Evolutionary conservation across 1,139 yeast species (phyloP).

Genomic region (Scheffersomyces cryptocercus): DNA sequence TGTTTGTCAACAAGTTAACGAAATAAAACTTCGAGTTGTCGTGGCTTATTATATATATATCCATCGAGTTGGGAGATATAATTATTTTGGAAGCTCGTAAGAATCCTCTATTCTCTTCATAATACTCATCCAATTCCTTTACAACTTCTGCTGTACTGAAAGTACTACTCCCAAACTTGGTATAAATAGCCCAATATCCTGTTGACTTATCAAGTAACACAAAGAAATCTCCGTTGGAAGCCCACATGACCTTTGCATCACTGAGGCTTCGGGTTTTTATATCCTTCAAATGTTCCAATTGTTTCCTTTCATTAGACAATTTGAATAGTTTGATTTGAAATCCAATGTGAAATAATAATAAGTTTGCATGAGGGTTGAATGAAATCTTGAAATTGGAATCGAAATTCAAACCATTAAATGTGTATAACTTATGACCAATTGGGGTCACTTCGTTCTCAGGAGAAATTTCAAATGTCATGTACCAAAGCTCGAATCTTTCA

Average conservation of each 20-base stretch:
- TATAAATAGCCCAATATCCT: slow-evolving; percentile 34
- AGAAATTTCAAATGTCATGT: slow-evolving; percentile 18
- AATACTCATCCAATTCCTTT: slow-evolving; percentile 23
- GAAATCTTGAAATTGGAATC: slow-evolving; percentile 5
- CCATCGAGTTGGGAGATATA: slow-evolving; percentile 29
- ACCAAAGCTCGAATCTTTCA: slow-evolving; percentile 31
- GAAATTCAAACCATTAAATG: neutral
- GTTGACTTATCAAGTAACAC: slow-evolving; percentile 18
- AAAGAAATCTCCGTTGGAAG: slow-evolving; percentile 40
- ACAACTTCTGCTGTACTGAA: slow-evolving; percentile 29
- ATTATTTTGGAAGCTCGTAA: slow-evolving; percentile 22
- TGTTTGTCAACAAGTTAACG: slow-evolving; percentile 22
- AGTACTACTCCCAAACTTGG: slow-evolving; percentile 37
- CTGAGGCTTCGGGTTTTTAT: slow-evolving; percentile 8
- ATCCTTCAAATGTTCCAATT: slow-evolving; percentile 14
- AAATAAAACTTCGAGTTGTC: slow-evolving; percentile 19
- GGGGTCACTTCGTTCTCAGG: slow-evolving; percentile 3
- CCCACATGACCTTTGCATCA: slow-evolving; percentile 23
- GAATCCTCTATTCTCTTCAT: slow-evolving; percentile 19
- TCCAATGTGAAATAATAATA: slow-evolving; percentile 18
- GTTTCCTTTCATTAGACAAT: slow-evolving; percentile 6
- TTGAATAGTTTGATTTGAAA: slow-evolving; percentile 14
- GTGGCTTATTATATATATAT: slow-evolving; percentile 23
- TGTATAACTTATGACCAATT: slow-evolving; percentile 1
- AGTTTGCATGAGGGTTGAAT: slow-evolving; percentile 29